Base-by-base conservation (phyloP, 2,329 filamentous ascomycete species). In the Zymoseptoria ardabiliae region DNA sequence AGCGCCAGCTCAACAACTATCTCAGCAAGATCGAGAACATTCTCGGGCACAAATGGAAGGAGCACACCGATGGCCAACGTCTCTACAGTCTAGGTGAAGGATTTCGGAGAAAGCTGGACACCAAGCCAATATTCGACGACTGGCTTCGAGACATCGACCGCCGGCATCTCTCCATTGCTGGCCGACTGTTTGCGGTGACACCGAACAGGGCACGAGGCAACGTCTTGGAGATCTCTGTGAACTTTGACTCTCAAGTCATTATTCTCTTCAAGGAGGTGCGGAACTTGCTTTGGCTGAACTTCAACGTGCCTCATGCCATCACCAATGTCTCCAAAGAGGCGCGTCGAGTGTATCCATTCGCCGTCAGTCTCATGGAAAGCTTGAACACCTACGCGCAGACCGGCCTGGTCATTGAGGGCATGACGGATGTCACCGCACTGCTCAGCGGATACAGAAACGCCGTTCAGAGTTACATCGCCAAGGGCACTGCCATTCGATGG, bases 21-120 rank as follows among this genome's bases (percentile, higher is more conserved):
- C 97, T 99, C 91, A 90, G 91, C 72, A 97, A 97, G 74, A 93
- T 99, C n/a, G 95, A 97, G 73, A 91, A 96, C 66, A 94, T 99
- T 45, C 84, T 99, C 21, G 94, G 94, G 54, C 87, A 90, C 58
- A 91, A 97, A 67, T 99, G 94, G 94, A 87, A 89, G 57, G 80
- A 97, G 61, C 95, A 99, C 70, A 85, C 91, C 6, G 94, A 99
- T 72, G 95, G 95, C 1, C 91, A 97, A 71, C 96, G 96, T 74
- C 82, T 99, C 20, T 89, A 93, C 70, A 87, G 86, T 58, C 94
- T 99, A 75, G 93, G 94, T 71, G 89, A 89, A 65, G 82, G 96
- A 69, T 99, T 99, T 79, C 88, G 92, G 67, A 91, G 95, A 78
- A 99, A 97, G 79, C 84, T 99, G 21, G 91, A 97, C 67, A 97